Percentiles rank a stretch among this genome's conserved stretches.
Evolutionary conservation across 352 stramenopile genomes (phyloP).

Genomic region (Phytophthora sp.): DNA sequence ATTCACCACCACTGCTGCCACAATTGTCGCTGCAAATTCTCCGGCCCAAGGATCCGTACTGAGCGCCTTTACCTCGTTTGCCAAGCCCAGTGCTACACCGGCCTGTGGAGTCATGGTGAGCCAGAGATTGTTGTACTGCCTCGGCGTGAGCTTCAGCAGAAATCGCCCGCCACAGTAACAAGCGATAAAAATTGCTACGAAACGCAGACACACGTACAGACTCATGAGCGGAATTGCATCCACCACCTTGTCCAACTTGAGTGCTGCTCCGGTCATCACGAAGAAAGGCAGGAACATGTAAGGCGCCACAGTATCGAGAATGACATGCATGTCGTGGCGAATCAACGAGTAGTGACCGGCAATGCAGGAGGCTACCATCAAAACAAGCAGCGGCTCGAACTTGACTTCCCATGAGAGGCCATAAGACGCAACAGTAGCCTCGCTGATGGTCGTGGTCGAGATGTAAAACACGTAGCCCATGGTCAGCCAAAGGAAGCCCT

Average conservation of each 20-base stretch:
- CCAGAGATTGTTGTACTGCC: constrained; percentile 80
- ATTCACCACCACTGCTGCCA: constrained; percentile 73
- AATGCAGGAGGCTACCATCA: constrained; percentile 71
- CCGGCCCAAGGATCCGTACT: constrained; percentile 57
- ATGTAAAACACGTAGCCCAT: constrained; percentile 72
- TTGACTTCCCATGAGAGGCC: constrained; percentile 72
- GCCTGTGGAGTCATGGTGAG: constrained; percentile 77
- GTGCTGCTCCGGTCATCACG: constrained; percentile 73
- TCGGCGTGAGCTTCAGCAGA: constrained; percentile 58
- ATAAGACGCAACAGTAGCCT: constrained; percentile 48
- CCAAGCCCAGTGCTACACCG: constrained; percentile 67
- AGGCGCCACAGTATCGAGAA: constrained; percentile 65
- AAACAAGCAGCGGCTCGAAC: constrained; percentile 71
- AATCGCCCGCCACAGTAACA: constrained; percentile 68
- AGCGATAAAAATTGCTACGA: constrained; percentile 63
- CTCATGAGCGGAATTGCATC: constrained; percentile 70
- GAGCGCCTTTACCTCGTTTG: constrained; percentile 60
- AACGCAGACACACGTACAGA: constrained; percentile 63
- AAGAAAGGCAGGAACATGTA: constrained; percentile 84
- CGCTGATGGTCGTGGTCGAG: constrained; percentile 47
- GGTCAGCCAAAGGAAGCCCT: constrained; percentile 72
- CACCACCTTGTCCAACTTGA: constrained; percentile 72
- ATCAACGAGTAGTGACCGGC: constrained; percentile 67
- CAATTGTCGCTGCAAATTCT: constrained; percentile 69
- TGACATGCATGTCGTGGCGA: constrained; percentile 81